Evolutionary conservation across 371 early-diverging fungal genomes (phyloP).

Genomic region (Umbelopsis sp.): DNA sequence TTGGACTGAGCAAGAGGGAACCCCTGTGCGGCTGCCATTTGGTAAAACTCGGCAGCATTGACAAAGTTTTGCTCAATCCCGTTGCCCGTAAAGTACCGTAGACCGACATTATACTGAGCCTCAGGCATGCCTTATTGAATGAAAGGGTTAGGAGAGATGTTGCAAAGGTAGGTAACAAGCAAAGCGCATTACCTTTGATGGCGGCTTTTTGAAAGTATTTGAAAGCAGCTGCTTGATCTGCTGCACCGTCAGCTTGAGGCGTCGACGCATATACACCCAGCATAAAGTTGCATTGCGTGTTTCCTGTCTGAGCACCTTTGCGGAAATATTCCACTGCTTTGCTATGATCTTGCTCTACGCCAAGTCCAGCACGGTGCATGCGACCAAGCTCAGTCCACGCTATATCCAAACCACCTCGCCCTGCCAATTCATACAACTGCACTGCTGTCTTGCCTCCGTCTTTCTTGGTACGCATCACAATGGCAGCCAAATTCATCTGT

Average conservation of each 20-base stretch:
- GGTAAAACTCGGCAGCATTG: conserved; percentile 52
- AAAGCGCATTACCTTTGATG: conserved; percentile 33
- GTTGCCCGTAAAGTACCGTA: conserved; percentile 44
- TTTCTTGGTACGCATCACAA: conserved; percentile 44
- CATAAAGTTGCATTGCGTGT: conserved; percentile 51
- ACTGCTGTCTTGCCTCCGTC: conserved; percentile 35
- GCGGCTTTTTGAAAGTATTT: conserved; percentile 54
- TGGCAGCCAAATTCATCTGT: conserved; percentile 54
- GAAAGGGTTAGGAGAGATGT: background rate
- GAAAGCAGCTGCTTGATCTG: conserved; percentile 48
- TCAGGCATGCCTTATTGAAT: conserved; percentile 34
- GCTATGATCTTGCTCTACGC: conserved; percentile 49
- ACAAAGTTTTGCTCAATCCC: conserved; percentile 41
- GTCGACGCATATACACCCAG: conserved; percentile 49
- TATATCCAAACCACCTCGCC: conserved; percentile 32
- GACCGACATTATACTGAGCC: conserved; percentile 54
- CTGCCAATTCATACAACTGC: conserved; percentile 51
- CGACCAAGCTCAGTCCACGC: conserved; percentile 51
- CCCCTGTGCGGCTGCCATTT: conserved; percentile 50
- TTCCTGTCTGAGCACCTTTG: conserved; percentile 42
- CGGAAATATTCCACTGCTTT: conserved; percentile 48
- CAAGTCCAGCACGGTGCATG: conserved; percentile 52
- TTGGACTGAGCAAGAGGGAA: conserved; percentile 51
- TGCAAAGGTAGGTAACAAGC: background rate
- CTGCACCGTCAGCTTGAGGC: conserved; percentile 26